Evolutionary conservation across 306 rosid species (phyloP).

Genomic region (Fragaria iinumae): DNA sequence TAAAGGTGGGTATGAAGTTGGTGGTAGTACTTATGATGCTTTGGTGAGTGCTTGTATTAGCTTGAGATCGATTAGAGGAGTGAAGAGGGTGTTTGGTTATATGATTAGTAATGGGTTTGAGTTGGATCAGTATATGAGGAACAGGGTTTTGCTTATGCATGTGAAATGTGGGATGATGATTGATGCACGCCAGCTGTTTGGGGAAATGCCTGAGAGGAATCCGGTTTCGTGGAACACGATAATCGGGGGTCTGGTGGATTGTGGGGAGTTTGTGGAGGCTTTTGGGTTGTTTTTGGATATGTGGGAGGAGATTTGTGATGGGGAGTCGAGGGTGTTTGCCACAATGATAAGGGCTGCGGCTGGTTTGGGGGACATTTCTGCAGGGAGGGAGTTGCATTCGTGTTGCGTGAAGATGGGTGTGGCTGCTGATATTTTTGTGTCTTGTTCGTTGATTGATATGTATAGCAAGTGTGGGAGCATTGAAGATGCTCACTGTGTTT

Average conservation of each 20-base stretch:
- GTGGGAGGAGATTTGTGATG: constrained; percentile 64
- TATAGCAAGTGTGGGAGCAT: constrained; percentile 80
- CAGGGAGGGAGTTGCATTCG: constrained; percentile 72
- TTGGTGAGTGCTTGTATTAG: constrained; percentile 67
- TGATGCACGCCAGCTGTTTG: constrained; percentile 63
- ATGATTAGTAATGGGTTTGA: constrained; percentile 61
- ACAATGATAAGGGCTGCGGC: constrained; percentile 70
- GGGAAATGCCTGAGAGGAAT: constrained; percentile 60
- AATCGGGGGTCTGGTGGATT: constrained; percentile 61
- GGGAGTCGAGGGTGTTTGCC: constrained; percentile 51
- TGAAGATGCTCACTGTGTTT: constrained; percentile 73
- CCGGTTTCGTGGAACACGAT: constrained; percentile 61
- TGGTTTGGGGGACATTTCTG: constrained; percentile 50
- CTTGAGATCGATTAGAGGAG: constrained; percentile 62
- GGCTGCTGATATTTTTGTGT: constrained; percentile 48
- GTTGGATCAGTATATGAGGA: constrained; percentile 61
- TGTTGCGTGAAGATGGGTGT: constrained; percentile 74
- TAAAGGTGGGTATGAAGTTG: constrained; percentile 44
- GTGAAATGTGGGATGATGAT: constrained; percentile 65
- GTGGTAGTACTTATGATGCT: constrained; percentile 62
- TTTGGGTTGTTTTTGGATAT: constrained; percentile 45
- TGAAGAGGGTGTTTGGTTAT: constrained; percentile 63
- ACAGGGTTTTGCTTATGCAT: constrained; percentile 74
- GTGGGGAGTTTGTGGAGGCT: constrained; percentile 63
- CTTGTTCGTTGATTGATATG: constrained; percentile 84